Percentiles rank a stretch among this genome's conserved stretches.
These are phyloP conservation scores for Arabis hirsuta DNA, from an alignment of 345 rosid species.

Conservation along the genomic window DNA sequence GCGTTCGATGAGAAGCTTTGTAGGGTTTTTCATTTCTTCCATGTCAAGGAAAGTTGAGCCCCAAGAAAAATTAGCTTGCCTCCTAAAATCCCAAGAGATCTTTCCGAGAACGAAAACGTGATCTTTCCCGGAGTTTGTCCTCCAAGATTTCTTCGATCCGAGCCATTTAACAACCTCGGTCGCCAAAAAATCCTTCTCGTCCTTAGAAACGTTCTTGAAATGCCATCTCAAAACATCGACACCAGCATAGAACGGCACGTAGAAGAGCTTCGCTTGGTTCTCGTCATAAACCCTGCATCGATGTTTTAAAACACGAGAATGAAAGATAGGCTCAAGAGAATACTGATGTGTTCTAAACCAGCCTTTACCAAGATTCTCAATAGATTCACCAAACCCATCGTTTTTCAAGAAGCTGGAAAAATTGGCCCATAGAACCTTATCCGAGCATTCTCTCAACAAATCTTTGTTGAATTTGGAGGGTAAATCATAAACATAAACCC, in stretches of 20 bases:
- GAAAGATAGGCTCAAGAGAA: conserved; percentile 78
- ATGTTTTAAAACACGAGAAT: conserved; percentile 69
- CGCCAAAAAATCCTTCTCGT: conserved; percentile 61
- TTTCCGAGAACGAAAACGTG: conserved; percentile 84
- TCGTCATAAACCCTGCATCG: conserved; percentile 75
- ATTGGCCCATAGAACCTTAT: conserved; percentile 75
- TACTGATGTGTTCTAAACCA: conserved; percentile 81
- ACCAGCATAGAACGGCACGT: conserved; percentile 84
- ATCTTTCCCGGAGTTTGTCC: conserved; percentile 62
- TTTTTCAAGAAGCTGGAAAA: conserved; percentile 63
- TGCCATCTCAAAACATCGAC: conserved; percentile 87
- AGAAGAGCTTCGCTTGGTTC: conserved; percentile 70
- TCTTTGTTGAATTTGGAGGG: conserved; percentile 84
- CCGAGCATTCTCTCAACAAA: conserved; percentile 65
- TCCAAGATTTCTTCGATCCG: conserved; percentile 58
- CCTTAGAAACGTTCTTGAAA: conserved; percentile 75
- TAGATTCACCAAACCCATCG: conserved; percentile 62
- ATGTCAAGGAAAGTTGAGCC: conserved; percentile 70
- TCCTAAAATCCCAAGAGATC: conserved; percentile 90
- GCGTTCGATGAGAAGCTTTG: conserved; percentile 80
- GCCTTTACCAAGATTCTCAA: conserved; percentile 61
- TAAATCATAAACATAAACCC: conserved; percentile 72
- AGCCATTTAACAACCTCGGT: conserved; percentile 78
- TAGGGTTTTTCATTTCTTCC: conserved; percentile 77
- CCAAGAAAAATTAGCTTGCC: conserved; percentile 59